Evolutionary conservation across 2,329 filamentous ascomycete species (phyloP), one percentile per base, ranked within the genome.

Genomic region (Leptographium lundbergii): DNA sequence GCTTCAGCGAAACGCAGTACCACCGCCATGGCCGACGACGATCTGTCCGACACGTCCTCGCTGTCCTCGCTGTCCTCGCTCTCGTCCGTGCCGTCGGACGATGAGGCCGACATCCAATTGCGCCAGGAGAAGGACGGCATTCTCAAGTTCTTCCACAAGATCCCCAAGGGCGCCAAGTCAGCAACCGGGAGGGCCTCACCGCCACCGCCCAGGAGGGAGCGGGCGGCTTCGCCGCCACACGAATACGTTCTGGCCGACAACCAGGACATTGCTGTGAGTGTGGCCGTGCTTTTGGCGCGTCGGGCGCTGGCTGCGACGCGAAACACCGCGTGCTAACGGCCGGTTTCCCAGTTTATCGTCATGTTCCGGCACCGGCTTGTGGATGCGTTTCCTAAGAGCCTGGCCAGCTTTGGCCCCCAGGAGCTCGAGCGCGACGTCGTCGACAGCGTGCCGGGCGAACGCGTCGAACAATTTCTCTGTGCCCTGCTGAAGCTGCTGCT

Each of bases 301-400:
- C 34, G 24, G 6, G 24, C 11, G 54, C 63, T 65, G 57, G 60
- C 61, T 61, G 67, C 67, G 72, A 82, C 81, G 80, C 78, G 79
- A 76, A 67, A 69, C 67, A 70, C 78, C 77, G 78, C 80, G 80
- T 45, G 62, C 67, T 69, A 65, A 68, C 60, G 66, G 22, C 29
- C 11, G 60, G 60, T 3, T 6, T 22, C 65, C 59, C 67, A 96
- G 90, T 96, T 99, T 74, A 89, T 99, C 72, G 90, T 97, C 65
- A 96, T 96, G 89, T 99, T 97, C 74, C 85, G 92, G 71, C 88
- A 88, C 72, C 89, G 94, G 69, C 97, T 99, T 73, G 85, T 81
- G 73, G 91, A 96, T 61, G 87, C 84, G 61, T 94, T 99, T 65
- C 87, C 91, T 54, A 87, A 91, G 72, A 94, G 90, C 36, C 79